Evolutionary conservation across 106 monocot genomes (phyloP), one percentile per base, ranked within the genome.

Genomic region (Hemerocallis citrina): DNA sequence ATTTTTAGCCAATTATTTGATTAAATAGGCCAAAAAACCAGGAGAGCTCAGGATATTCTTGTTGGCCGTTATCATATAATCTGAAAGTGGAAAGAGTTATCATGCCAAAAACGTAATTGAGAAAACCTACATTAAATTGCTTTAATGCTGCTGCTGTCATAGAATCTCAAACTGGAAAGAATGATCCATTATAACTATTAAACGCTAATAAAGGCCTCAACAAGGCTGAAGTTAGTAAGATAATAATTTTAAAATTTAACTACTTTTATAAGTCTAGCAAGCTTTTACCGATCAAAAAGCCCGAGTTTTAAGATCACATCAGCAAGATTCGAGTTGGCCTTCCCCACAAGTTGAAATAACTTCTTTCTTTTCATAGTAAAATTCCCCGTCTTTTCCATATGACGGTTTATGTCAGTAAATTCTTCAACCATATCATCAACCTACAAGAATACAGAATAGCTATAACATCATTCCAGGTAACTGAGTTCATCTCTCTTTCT

Each of bases 391-490:
- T 83, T 92, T 50, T 92, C 86, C 92, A 92, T 92, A 49, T 64
- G 74, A 73, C 83, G 83, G 67, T 92, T 87, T 54, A 92, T 92
- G 52, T 87, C 86, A 31, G 74, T 92, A 62, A 92, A 87, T 71
- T 92, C 86, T 67, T 86, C 78, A 43, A 87, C 83, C 86, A 92
- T 92, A 62, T 69, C 79, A 78, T 92, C 92, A 44, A 92, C 92
- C 92, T 92, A 57, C 25, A 14, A 61, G 70, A 49, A 63, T 7
- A 59, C 25, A 23, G 27, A 34, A 16, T 24, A 59, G 34, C 38
- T 59, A 15, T 39, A 59, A 59, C 39, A 59, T 40, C 59, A 40
- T 59, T 27, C 40, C 40, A 40, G 59, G 39, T 59, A n/a, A n/a
- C n/a, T n/a, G n/a, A n/a, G 28, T 37, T 17, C 54, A 42, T 55